Base-by-base conservation (phyloP, 192 early-diverging fungal species). In the Backusella liffmaniae region DNA sequence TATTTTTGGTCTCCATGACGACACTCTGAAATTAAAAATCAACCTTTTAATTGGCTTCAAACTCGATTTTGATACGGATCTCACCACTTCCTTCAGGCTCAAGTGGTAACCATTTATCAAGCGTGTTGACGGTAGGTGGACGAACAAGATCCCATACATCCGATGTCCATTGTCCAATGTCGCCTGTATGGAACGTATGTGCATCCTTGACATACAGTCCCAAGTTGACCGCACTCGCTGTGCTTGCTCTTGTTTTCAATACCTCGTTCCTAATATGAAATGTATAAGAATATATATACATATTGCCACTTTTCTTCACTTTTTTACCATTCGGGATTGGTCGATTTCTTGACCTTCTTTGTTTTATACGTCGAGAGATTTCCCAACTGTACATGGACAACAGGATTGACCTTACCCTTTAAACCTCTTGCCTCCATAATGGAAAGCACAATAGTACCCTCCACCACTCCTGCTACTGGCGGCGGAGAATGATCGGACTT, bases 361-460 rank as follows among this genome's bases (percentile, higher is more conserved):
- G 77, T 76, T 9, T 82, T 82, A 13, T 72, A 65, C 3, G 69
- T 37, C 15, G 30, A 21, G 0, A 67, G 21, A 6, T 73, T 66
- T 18, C 67, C 74, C 5, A 76, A 9, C 26, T 49, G 51, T 3
- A 82, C 73, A 39, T 46, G 66, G 0, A 78, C 80, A 49, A 56
- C 66, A 21, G 80, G 77, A 70, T 71, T 78, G 36, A 46, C 71
- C 26, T 78, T 78, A 71, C 91, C 92, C 2, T 81, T 84, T 8
- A 93, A 69, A 21, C 83, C 79, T 62, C 83, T 39, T 9, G 90
- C 92, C 23, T 49, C 79, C 6, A 87, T 67, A 59, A 93, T 79
- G 65, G 75, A 41, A 3, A 93, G 51, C 18, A 30, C 49, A 13
- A 85, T 68, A 10, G 72, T 39, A 2, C 69, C 73, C 12, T 41